Conservation (phyloP, 257 asterid species). For the Ophiorrhiza pumila region DNA sequence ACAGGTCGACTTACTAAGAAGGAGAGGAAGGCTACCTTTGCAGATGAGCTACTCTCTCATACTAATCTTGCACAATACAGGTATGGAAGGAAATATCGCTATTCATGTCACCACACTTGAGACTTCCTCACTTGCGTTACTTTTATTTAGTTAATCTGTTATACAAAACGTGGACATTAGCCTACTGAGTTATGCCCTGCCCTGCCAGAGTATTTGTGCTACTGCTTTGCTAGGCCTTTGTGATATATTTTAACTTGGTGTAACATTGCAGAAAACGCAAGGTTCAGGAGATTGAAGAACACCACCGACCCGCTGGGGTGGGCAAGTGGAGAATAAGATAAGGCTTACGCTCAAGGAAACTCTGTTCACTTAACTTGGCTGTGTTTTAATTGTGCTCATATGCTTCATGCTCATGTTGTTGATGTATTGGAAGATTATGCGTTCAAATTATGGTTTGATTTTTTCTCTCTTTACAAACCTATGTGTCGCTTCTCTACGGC, state of each 20-base stretch:
- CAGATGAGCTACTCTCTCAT: conserved; percentile 88
- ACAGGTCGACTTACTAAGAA: conserved; percentile 77
- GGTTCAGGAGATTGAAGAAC: conserved; percentile 81
- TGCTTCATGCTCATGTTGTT: no score
- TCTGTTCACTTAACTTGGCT: no score
- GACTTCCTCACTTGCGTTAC: no score
- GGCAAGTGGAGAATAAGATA: conserved; percentile 74
- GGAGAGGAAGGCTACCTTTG: conserved; percentile 79
- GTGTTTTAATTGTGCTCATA: no score
- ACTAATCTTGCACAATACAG: conserved; percentile 45
- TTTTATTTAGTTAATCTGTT: neutral
- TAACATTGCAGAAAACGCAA: conserved; percentile 68
- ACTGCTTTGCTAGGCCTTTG: neutral
- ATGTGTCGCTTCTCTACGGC: no score
- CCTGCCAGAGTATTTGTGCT: neutral
- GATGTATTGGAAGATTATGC: no score
- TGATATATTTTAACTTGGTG: conserved; percentile 2
- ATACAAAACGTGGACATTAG: no score
- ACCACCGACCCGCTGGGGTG: conserved; percentile 66
- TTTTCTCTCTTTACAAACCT: no score
- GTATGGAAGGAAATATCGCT: conserved; percentile 29
- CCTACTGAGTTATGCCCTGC: no score
- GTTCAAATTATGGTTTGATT: no score
- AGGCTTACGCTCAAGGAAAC: conserved; percentile 38
- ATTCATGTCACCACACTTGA: neutral